Evolutionary conservation across 345 rosid species (phyloP).

Genomic region (Euphorbia tirucalli): DNA sequence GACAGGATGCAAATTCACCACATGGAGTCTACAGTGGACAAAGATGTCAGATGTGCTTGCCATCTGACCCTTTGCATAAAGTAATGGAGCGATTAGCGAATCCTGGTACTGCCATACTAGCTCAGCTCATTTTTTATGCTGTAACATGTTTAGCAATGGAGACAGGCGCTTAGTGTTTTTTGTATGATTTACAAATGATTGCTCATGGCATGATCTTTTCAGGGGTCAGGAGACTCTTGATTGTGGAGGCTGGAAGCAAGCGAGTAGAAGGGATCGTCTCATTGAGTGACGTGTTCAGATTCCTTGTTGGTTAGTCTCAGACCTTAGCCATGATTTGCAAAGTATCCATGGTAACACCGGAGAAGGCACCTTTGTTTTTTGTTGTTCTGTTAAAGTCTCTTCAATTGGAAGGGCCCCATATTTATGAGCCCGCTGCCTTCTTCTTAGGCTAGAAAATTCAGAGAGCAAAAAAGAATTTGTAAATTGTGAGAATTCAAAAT

Average conservation of each 20-base stretch:
- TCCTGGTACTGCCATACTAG: conserved; percentile 43
- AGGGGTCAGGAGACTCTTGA: conserved; percentile 71
- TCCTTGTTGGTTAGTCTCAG: conserved; percentile 47
- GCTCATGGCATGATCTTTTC: conserved; percentile 15
- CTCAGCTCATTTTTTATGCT: not conserved
- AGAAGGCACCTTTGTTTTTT: conserved; percentile 24
- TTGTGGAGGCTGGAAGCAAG: conserved; percentile 85
- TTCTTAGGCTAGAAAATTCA: conserved; percentile 39
- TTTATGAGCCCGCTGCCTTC: conserved; percentile 17
- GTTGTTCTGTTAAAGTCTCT: conserved; percentile 17
- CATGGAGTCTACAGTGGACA: conserved; percentile 48
- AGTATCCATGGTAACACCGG: conserved; percentile 2
- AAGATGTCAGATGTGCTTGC: conserved; percentile 88
- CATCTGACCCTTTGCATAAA: conserved; percentile 67
- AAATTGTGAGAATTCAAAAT: conserved; percentile 38
- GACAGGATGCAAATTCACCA: conserved; percentile 64
- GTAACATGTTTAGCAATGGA: too few relatives aligned
- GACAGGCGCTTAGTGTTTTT: not conserved
- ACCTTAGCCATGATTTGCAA: conserved; percentile 4
- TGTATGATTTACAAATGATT: not conserved
- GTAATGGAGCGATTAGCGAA: conserved; percentile 80
- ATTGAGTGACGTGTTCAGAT: conserved; percentile 63
- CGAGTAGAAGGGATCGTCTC: conserved; percentile 85
- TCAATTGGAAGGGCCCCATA: conserved; percentile 24
- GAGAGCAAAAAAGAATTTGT: conserved; percentile 41